These are phyloP conservation scores for Phytophthora agathidicida DNA, from an alignment of 352 stramenopile genomes.

Conservation along the genomic window DNA sequence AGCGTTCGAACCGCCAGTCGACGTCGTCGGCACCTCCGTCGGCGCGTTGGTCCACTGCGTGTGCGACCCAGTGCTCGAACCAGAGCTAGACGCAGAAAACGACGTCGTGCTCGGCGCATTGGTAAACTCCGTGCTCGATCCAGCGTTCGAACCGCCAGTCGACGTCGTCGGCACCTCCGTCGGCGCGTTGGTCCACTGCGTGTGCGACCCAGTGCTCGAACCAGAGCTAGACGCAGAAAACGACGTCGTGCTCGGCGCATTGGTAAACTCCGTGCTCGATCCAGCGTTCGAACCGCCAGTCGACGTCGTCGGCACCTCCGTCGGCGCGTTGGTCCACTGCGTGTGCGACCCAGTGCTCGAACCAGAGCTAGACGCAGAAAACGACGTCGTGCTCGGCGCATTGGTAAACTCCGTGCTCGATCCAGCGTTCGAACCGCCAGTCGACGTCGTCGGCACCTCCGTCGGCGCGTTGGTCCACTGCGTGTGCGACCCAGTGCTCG, in stretches of 20 bases:
- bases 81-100: no score
- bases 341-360: no score
- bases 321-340: slow-evolving; percentile 12
- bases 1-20: no score
- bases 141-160: no score
- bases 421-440: slow-evolving; percentile 1
- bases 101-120: no score
- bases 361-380: neutral
- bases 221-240: neutral
- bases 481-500: slow-evolving; percentile 1
- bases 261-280: neutral
- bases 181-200: slow-evolving; percentile 1
- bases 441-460: neutral
- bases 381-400: neutral
- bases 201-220: neutral
- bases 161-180: neutral
- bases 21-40: no score
- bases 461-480: slow-evolving; percentile 6
- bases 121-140: no score
- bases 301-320: slow-evolving; percentile 4
- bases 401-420: neutral
- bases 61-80: no score
- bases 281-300: slow-evolving; percentile 1
- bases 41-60: no score
- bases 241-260: neutral